These are phyloP conservation scores for Arabidopsis lyrata DNA, from an alignment of 441 rosid species.

Conservation along the genomic window DNA sequence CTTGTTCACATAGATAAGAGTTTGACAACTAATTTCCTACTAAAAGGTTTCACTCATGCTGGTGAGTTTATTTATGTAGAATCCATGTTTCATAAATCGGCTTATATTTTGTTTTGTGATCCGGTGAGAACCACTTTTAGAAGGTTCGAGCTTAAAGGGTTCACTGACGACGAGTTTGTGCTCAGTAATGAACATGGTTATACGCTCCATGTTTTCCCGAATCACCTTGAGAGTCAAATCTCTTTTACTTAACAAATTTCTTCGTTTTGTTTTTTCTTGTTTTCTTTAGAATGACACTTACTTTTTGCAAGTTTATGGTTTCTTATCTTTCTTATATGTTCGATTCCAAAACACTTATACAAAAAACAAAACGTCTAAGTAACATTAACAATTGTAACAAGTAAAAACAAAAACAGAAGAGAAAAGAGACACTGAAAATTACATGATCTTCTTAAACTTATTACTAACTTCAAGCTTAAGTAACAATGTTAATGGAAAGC, in stretches of 20 bases:
- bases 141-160: background rate
- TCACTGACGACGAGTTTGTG: background rate
- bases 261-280: background rate
- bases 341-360: background rate
- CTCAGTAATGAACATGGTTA: background rate
- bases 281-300: background rate
- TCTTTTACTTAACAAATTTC: background rate
- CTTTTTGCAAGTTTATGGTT: background rate
- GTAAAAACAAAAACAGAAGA: slow-evolving; percentile 12
- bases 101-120: background rate
- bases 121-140: slow-evolving; percentile 2
- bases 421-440: slow-evolving; percentile 20
- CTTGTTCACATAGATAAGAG: background rate
- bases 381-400: slow-evolving; percentile 13
- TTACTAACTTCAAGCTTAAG: slow-evolving; percentile 29
- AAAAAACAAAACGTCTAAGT: background rate
- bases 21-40: background rate
- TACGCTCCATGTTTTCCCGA: background rate
- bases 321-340: too few species aligned
- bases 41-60: background rate
- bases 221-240: background rate
- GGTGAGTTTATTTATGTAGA: slow-evolving; percentile 16
- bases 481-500: slow-evolving; percentile 25
- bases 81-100: background rate
- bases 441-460: slow-evolving; percentile 26